Base-by-base conservation (phyloP, 2,329 filamentous ascomycete species). In the Emericellopsis atlantica region DNA sequence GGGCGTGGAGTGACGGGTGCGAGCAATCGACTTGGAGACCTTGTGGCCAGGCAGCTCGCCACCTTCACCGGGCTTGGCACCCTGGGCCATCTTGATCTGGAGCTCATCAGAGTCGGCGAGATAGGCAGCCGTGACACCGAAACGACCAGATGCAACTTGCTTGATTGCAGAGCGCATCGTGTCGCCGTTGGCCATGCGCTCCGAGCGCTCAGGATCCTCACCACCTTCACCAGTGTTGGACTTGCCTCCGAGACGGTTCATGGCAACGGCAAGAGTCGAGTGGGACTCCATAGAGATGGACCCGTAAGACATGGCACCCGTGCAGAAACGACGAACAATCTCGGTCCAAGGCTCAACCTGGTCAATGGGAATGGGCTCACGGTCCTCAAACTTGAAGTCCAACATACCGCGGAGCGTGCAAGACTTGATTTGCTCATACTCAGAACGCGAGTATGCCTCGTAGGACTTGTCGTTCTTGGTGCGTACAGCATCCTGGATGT, bases 41-140 rank as follows among this genome's bases (percentile, higher is more conserved):
- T 96, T 96, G 72, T 95, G 88, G 33, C 90, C 90, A 39, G 90
- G 90, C 56, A 96, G 77, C 64, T 96, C 90, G 74, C 90, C 90
- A 69, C 90, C 90, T 64, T 96, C 90, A 64, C 90, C 90, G 43
- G 90, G 90, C 75, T 96, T 96, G 47, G 90, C 90, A 59, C 90
- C 90, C 66, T 96, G 90, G 9, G 90, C 90, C 90, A 96, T 96
- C 76, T 96, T 96, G 67, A 96, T 96, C 63, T 96, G 90, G 36
- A 96, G 71, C 66, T 96, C 89, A 55, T 96, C 90, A 15, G 90
- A 86, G 60, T 96, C 90, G 39, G 89, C 87, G 14, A 96, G 77
- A 59, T 95, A 96, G 58, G 87, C 85, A 44, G 86, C 92, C 2
- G 90, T 96, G 46, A 95, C 90, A 70, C 90, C 90, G 55, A 96